phyloP scores from a whole-genome alignment of 2,329 filamentous ascomycete species.

The Aphanoascus verrucosus region DNA sequence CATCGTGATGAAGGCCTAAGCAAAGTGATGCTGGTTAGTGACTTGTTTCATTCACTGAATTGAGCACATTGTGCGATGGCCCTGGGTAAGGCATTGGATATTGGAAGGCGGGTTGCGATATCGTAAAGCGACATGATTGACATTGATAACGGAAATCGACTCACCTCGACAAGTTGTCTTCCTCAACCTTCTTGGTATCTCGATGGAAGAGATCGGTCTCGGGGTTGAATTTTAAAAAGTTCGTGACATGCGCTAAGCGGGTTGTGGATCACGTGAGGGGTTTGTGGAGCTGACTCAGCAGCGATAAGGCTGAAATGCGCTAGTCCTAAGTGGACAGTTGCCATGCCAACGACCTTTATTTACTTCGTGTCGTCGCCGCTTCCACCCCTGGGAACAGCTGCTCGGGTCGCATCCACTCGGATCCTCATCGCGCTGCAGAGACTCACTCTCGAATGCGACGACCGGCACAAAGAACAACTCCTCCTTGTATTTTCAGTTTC shows the following conservation, averaged over 20 bases:
- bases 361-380: neutral
- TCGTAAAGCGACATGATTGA: neutral
- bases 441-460: neutral
- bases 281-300: conserved; percentile 1
- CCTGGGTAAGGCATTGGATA: too few species aligned
- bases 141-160: conserved; percentile 18
- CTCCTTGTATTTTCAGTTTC: too few species aligned
- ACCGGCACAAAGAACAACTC: too few species aligned
- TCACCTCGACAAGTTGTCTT: conserved; percentile 53
- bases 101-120: neutral
- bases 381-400: neutral
- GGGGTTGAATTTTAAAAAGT: conserved; percentile 19
- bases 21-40: neutral
- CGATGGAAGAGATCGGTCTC: conserved; percentile 18
- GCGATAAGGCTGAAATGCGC: conserved; percentile 10
- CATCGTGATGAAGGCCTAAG: conserved; percentile 39
- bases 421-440: neutral
- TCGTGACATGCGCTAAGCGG: conserved; percentile 19
- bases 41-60: neutral
- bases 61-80: too few species aligned
- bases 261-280: conserved; percentile 25
- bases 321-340: conserved; percentile 15
- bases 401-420: neutral
- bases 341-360: conserved; percentile 16
- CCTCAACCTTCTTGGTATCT: conserved; percentile 44